These are phyloP conservation scores for Rhizopogon vesiculosus DNA, from an alignment of 768 basidiomycete genomes.

Conservation along the genomic window DNA sequence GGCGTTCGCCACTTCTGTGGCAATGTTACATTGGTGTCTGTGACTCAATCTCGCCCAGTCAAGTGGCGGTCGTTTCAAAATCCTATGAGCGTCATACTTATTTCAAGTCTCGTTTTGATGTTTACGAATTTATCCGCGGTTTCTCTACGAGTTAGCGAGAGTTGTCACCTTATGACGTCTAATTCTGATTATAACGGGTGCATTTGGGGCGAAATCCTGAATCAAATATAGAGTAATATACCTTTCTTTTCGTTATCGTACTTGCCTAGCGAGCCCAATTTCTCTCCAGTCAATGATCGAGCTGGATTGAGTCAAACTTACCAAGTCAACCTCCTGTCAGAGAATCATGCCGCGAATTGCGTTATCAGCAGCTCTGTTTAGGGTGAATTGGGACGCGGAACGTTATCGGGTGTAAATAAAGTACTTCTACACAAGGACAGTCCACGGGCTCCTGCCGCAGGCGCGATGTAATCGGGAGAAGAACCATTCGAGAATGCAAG, in stretches of 20 bases:
- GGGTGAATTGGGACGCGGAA: slow-evolving; percentile 53
- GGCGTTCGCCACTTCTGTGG: background rate
- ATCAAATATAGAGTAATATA: slow-evolving; percentile 21
- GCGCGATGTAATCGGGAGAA: slow-evolving; percentile 60
- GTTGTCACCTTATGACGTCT: slow-evolving; percentile 54
- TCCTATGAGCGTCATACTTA: slow-evolving; percentile 33
- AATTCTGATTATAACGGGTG: slow-evolving; percentile 30
- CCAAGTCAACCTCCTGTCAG: slow-evolving; percentile 32
- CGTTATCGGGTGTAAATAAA: slow-evolving; percentile 47
- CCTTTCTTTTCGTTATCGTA: slow-evolving; percentile 59
- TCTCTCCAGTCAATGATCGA: slow-evolving; percentile 41
- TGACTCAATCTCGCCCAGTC: background rate
- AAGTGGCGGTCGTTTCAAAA: background rate
- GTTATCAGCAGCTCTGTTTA: slow-evolving; percentile 52
- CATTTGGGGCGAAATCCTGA: background rate
- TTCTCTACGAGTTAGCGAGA: slow-evolving; percentile 45
- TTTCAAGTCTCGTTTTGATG: slow-evolving; percentile 46
- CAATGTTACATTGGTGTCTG: no score
- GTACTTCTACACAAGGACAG: slow-evolving; percentile 59
- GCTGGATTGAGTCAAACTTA: slow-evolving; percentile 24
- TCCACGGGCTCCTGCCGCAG: slow-evolving; percentile 56
- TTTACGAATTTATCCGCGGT: slow-evolving; percentile 45
- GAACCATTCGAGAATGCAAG: slow-evolving; percentile 65
- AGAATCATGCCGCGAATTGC: slow-evolving; percentile 52
- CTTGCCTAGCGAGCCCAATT: slow-evolving; percentile 35